Base-by-base conservation (phyloP, 2,329 filamentous ascomycete genomes). In the Aaosphaeria arxii region DNA sequence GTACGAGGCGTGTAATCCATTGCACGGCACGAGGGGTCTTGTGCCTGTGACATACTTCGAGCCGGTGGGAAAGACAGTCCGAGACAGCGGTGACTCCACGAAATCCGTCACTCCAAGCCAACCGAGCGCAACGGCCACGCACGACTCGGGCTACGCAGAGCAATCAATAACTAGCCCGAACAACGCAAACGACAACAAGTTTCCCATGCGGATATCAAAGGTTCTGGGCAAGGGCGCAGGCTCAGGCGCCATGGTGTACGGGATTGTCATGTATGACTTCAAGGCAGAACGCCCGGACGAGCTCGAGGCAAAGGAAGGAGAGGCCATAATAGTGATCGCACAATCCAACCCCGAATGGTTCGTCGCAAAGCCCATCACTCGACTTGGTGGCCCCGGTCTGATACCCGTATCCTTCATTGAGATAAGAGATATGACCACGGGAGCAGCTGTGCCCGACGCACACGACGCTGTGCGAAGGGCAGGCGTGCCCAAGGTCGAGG, bases 291-390 rank as follows among this genome's bases (percentile, higher is more conserved):
- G 92, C 48, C 88, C 91, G n/a, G 94, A 99, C 70, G 94, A 99
- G 73, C 74, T 99, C 49, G 91, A 96, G 58, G 94, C 94, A 43
- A 95, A 95, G 71, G 88, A 90, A 42, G 92, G 91, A 49, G 94
- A 99, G 73, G 89, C 91, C 45, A 96, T 99, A 64, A 96, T 99
- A 56, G 91, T 99, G 46, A 97, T 97, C 67, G 94, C 94, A 40
- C 94, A 97, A 71, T 97, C 92, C 5, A 97, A 97, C 64, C 90
- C 92, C 5, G 94, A 99, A 72, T 99, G 94, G 94, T 97, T 97
- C 65, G 92, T 99, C 52, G 94, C 94, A 44, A 99, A 99, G 73
- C 94, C 94, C n/a, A 99, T 99, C 67, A 92, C 91, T 53, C 82
- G 94, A 56, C 79, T 99, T n/a, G 94, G 94, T 40, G 94, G 94